Base-by-base conservation (phyloP, 1,284 basidiomycete species). In the Rugosomyces carneus region DNA sequence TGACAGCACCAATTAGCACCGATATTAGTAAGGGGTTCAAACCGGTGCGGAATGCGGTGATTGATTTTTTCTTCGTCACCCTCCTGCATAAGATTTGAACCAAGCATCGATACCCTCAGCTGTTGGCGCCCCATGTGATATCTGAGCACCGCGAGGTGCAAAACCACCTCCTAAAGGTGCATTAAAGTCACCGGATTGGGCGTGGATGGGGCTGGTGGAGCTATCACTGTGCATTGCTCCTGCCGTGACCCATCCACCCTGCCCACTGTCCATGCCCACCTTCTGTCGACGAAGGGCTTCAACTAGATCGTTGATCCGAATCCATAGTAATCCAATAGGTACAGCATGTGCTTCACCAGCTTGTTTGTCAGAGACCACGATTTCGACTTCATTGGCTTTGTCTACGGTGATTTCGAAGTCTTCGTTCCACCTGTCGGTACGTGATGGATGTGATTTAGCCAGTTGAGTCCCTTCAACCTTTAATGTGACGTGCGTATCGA, bases 1-100 rank as follows among this genome's bases (percentile, higher is more conserved):
- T 99, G 96, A 65, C 95, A 99, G 68, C 96, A 99, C 96, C 96
- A 99, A 63, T 96, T 98, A 19, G 96, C 91, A 40, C 93, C 91
- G 51, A 99, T 87, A 65, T 97, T 99, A 56, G 94, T 98, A 63
- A 98, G 84, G 23, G 93, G 86, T 60, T 95, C 92, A 72, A 99
- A 99, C 19, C 96, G 88, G 69, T 99, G 96, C 38, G 96, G 96
- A 59, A 99, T 99, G 47, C 96, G 89, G 69, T 99, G 94, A 60
- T 99, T 99, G 65, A 99, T 93, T 72, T 98, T 97, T 69, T 98
- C 94, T 67, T 92, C 95, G 67, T 99, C 95, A 48, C 84, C 89
- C 57, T 97, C 92, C 89, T 92, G 24, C 13, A 35, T 13, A 18
- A 13, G 41, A 15, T 40, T 92, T 84, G 62, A 98, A 99, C 94